Evolutionary conservation across 2,329 filamentous ascomycete species (phyloP), one percentile per base, ranked within the genome.

Genomic region (Neofusicoccum umdonicola): DNA sequence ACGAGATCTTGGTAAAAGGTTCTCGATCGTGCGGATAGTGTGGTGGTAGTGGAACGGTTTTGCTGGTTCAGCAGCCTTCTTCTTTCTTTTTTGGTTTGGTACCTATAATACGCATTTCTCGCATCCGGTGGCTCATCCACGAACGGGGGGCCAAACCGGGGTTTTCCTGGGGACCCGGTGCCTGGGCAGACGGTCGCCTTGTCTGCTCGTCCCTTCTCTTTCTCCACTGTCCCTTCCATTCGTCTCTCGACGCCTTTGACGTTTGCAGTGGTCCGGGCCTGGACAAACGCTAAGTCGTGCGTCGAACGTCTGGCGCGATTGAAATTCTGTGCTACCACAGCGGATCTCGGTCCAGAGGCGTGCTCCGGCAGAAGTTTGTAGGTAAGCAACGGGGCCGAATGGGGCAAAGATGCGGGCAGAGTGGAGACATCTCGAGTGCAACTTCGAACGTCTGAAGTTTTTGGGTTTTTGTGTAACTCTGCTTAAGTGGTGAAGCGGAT

Each of bases 401-500:
- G 41, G 27, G 41, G 39, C 15, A 39, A 48, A 50, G 11, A 17
- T 22, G 57, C 57, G 19, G 31, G 27, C 41, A 63, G 48, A 12
- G 47, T 45, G 19, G 51, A 47, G 61, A 35, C 41, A 17, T 41
- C 13, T 35, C n/a, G 22, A 3, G 5, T 8, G 22, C 34, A 63
- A 64, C 51, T 22, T 64, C 45, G 52, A 50, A 64, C 62, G 52
- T 64, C 62, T 57, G 44, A 15, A 44, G 45, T 39, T 57, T 57
- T 64, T 64, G 44, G 51, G 52, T 56, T 64, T 63, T 64, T 58
- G 62, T 58, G 62, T 58, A 64, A 64, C 62, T 58, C 35, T 45
- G 44, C 62, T 57, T 44, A 27, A 64, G 19, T 50, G 34, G 22
- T 17, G 31, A 44, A 3, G 8, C 15, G n/a, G 39, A 7, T 42